These are phyloP conservation scores for Kuraishia capsulata DNA, from an alignment of 805 yeast genomes.

Conservation along the genomic window DNA sequence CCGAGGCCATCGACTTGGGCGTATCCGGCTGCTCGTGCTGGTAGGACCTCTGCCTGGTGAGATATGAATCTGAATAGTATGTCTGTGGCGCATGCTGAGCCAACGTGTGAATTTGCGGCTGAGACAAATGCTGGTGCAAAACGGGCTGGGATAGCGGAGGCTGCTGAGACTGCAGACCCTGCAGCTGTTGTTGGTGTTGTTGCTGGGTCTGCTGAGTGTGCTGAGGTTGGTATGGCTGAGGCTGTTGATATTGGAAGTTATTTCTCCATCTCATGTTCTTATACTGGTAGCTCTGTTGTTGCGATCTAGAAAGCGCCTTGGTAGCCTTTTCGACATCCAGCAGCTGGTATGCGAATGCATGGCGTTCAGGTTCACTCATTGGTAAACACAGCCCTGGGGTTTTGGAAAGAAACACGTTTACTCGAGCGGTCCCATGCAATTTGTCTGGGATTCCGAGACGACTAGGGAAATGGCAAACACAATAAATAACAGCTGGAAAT, in stretches of 20 bases:
- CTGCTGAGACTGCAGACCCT: background rate
- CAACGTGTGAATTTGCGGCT: background rate
- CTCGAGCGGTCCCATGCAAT: too few relatives aligned
- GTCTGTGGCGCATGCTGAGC: background rate
- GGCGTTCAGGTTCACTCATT: background rate
- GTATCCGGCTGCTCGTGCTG: background rate
- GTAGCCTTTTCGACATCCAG: background rate
- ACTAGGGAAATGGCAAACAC: background rate
- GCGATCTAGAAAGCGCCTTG: background rate
- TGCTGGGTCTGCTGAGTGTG: background rate
- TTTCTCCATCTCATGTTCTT: background rate
- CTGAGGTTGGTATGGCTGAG: background rate
- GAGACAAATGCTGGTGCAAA: background rate
- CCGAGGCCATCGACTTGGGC: slow-evolving; percentile 1
- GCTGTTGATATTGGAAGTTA: background rate
- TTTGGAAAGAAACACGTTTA: too few relatives aligned
- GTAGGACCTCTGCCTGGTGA: background rate
- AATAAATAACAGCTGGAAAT: too few relatives aligned
- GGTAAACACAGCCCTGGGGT: too few relatives aligned
- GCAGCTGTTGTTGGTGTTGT: background rate
- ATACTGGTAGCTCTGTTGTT: background rate
- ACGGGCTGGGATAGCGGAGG: background rate
- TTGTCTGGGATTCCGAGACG: too few relatives aligned
- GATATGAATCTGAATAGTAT: background rate
- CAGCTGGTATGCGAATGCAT: background rate